These are phyloP conservation scores for Trichophyton benhamiae DNA, from an alignment of 2,329 filamentous ascomycete species.

Conservation along the genomic window DNA sequence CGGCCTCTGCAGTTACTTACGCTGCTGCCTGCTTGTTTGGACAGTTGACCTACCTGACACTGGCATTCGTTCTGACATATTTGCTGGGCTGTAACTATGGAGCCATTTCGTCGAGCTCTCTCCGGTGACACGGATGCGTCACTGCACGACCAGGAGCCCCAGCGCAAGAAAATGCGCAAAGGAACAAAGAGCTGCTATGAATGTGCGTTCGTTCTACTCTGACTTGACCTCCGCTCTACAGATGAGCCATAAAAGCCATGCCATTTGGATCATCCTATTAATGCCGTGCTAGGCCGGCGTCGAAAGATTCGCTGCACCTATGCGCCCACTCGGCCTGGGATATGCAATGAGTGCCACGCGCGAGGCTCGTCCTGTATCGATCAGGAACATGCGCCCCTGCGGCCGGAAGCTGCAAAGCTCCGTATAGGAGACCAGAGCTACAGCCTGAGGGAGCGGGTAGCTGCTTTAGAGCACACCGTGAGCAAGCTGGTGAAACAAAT, in stretches of 20 bases:
- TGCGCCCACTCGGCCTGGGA: slow-evolving; percentile 20
- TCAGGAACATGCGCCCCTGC: slow-evolving; percentile 26
- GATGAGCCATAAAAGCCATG: not conserved
- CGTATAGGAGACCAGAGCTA: slow-evolving; percentile 21
- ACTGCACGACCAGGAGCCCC: slow-evolving; percentile 18
- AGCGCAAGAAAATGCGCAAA: slow-evolving; percentile 34
- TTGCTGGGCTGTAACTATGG: not conserved
- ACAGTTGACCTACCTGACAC: not conserved
- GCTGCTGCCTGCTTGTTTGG: not conserved
- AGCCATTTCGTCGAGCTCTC: not conserved
- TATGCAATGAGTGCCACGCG: slow-evolving; percentile 32
- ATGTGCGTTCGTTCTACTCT: slow-evolving; percentile 20
- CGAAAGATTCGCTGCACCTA: slow-evolving; percentile 35
- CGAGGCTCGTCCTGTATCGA: slow-evolving; percentile 29
- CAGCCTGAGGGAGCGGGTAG: slow-evolving; percentile 29
- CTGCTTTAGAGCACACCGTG: slow-evolving; percentile 27
- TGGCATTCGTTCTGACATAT: not conserved
- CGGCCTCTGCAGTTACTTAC: not conserved
- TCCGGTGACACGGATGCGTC: slow-evolving; percentile 1
- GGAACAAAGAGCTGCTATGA: slow-evolving; percentile 34
- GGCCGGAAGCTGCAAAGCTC: slow-evolving; percentile 14
- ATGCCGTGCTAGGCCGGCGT: slow-evolving; percentile 21
- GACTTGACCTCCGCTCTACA: not conserved
- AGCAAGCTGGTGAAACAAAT: slow-evolving; percentile 23
- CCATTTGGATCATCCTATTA: not conserved